Evolutionary conservation across 305 asterid species (phyloP), one percentile per base, ranked within the genome.

Genomic region (Fraxinus angustifolia): DNA sequence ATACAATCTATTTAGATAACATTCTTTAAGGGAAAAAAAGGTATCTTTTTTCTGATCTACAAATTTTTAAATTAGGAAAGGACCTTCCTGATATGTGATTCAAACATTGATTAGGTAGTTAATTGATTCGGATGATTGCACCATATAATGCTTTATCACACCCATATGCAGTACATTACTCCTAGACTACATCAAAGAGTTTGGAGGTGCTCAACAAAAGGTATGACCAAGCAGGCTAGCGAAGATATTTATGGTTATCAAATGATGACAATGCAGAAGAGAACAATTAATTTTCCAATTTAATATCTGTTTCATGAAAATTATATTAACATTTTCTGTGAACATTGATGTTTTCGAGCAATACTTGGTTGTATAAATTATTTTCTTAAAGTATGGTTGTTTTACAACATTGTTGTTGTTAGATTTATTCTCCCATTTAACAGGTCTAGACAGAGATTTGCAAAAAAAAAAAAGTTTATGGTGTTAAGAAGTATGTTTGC

Each of bases 391-490:
- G 35, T 28, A 67, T 67, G 36, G 26, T 21, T 28, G 6, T 67
- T 26, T 67, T 12, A 67, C 7, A 26, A 67, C 10, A 67, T 28
- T 30, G n/a, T 31, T 10, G 6, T 26, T 30, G 36, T 3, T 67
- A 31, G 78, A 60, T 75, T 34, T 79, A 77, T 28, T 77, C 23
- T 72, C 67, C 26, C 7, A 40, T 30, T 35, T 35, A 82, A 82
- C 73, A 82, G 58, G 34, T 70, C 75, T 72, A 26, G 77, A 58
- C 3, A 56, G 68, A 56, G 67, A 76, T 62, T 26, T 45, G 34
- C 68, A 81, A 26, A 33, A 23, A 58, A 48, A 23, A 58, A 45
- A 34, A 10, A 62, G 74, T 34, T 65, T 21, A 62, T 28, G 2
- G 21, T 68, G 19, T 31, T 68, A 68, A 78, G 31, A 80, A 58